Evolutionary conservation across 192 early-diverging fungal genomes (phyloP), one percentile per base, ranked within the genome.

Genomic region (Lobosporangium transversale): DNA sequence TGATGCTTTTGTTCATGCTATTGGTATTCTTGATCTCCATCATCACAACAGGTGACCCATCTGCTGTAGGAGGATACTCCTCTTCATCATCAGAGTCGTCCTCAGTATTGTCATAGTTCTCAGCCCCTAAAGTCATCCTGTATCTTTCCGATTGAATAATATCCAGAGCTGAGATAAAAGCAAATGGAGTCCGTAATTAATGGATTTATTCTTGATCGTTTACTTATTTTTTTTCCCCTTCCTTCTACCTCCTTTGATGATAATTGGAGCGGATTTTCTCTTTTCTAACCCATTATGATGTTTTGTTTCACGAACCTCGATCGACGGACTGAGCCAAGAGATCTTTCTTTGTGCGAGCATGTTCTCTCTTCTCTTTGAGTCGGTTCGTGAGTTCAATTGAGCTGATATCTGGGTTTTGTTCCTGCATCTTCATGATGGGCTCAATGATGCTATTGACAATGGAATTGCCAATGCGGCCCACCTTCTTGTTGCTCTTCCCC

Each of bases 1-100:
- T 88, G 10, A 88, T 76, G 53, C 65, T 84, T 51, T 88, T 85
- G 57, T 88, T 88, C 87, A 88, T 88, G 21, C 76, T 75, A 62
- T 88, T 88, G 30, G 71, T 82, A 27, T 86, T 80, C 65, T 83
- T 78, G 37, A 80, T 52, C 30, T 78, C 65, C 70, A 82, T 80
- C 79, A 80, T 68, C 6, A 57, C 58, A 29, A 80, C 65, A 29
- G 73, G 73, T 1, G 53, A 30, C 29, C 73, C 73, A 6, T 76
- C 73, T 18, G 73, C 31, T 15, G 63, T 27, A 23, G 58, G 37
- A 18, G 58, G 53, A 52, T 76, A 67, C 33, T 76, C 73, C 44
- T 76, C 64, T 4, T 76, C 73, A 27, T 76, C 73, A 21, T 76
- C 73, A 9, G 73, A 67, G 21, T 67, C 73, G 23, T 76, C 73